Conservation (phyloP, 192 early-diverging fungal genomes). For the Glomus cerebriforme region DNA sequence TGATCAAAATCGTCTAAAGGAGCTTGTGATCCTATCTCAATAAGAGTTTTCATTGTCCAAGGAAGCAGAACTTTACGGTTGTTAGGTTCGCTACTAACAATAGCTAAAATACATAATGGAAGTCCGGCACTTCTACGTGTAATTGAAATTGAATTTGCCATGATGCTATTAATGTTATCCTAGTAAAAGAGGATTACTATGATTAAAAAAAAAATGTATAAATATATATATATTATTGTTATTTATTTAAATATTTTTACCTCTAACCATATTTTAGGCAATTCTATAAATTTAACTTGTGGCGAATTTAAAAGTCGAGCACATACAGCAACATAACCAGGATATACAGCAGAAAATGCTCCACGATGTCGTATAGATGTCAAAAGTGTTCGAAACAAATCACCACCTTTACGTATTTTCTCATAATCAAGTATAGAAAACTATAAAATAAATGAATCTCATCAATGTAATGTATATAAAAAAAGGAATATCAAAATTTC, state of each 20-base stretch:
- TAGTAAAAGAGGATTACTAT: constrained; percentile 6
- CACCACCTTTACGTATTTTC: constrained; percentile 41
- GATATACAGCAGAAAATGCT: constrained; percentile 87
- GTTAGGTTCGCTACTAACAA: constrained; percentile 70
- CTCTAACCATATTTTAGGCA: constrained; percentile 77
- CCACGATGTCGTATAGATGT: constrained; percentile 88
- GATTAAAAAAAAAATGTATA: too few species aligned
- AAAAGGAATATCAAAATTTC: not conserved
- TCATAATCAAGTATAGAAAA: constrained; percentile 21
- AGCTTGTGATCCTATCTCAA: constrained; percentile 60
- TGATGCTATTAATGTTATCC: constrained; percentile 74
- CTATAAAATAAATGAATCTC: constrained; percentile 18
- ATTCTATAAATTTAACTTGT: constrained; percentile 47
- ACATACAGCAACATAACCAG: constrained; percentile 74
- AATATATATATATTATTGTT: not conserved
- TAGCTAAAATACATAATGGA: constrained; percentile 84
- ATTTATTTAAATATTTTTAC: constrained; percentile 29
- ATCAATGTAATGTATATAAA: not conserved
- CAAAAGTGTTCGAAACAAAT: constrained; percentile 56
- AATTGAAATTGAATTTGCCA: constrained; percentile 76
- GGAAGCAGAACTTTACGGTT: constrained; percentile 62
- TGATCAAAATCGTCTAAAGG: constrained; percentile 52
- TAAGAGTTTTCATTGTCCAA: constrained; percentile 66
- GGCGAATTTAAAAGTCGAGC: constrained; percentile 64
- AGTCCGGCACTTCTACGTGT: constrained; percentile 91